Evolutionary conservation across 176 grass and related monocot genomes (phyloP).

Genomic region (Elymus sibiricus): DNA sequence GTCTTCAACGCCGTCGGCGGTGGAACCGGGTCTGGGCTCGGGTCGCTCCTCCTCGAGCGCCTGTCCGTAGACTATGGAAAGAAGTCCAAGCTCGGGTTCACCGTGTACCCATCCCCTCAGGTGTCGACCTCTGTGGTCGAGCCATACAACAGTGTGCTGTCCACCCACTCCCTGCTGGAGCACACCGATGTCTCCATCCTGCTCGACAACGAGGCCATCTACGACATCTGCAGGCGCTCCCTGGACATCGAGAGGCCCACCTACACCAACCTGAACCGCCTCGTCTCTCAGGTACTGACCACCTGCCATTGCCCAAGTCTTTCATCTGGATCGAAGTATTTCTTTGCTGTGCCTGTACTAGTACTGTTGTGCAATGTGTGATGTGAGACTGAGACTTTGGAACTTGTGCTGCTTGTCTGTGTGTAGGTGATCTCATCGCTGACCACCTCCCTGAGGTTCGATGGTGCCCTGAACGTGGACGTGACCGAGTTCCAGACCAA

Average conservation of each 20-base stretch:
- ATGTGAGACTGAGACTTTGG: background rate
- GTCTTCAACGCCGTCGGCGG: constrained; percentile 86
- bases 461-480: constrained; percentile 83
- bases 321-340: background rate
- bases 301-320: background rate
- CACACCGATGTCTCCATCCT: constrained; percentile 84
- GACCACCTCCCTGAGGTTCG: constrained; percentile 74
- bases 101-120: constrained; percentile 78
- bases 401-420: background rate
- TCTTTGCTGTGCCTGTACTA: too few relatives aligned
- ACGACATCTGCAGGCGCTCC: constrained; percentile 77
- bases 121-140: constrained; percentile 86
- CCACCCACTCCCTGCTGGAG: constrained; percentile 74
- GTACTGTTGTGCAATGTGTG: background rate
- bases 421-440: constrained; percentile 77
- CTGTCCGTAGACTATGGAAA: constrained; percentile 81
- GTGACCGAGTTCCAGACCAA: constrained; percentile 90
- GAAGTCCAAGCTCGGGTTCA: constrained; percentile 89
- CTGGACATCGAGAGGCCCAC: constrained; percentile 74
- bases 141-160: constrained; percentile 86
- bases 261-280: constrained; percentile 79
- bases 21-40: constrained; percentile 76
- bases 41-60: constrained; percentile 82
- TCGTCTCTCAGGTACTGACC: constrained; percentile 53
- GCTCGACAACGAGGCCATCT: constrained; percentile 86